These are phyloP conservation scores for Trifolium subterraneum DNA, from an alignment of 306 rosid species.

Conservation along the genomic window DNA sequence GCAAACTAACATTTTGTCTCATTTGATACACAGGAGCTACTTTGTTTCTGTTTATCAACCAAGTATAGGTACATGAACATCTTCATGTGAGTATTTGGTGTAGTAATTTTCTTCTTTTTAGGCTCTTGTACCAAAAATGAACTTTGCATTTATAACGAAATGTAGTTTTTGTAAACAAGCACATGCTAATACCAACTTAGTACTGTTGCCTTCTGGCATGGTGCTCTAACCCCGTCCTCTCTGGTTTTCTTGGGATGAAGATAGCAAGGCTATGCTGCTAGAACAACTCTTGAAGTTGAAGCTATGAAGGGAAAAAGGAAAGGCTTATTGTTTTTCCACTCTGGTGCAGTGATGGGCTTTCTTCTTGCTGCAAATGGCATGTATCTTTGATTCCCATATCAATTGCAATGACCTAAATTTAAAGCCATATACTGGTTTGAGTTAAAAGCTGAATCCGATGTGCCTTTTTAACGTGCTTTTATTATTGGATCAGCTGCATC, in stretches of 20 bases:
- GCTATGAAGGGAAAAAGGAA: conserved; percentile 66
- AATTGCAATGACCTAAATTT: not conserved
- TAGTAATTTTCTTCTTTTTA: conserved; percentile 63
- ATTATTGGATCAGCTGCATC: conserved; percentile 81
- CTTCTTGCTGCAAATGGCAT: conserved; percentile 79
- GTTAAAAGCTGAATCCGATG: not conserved
- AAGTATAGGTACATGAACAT: conserved; percentile 19
- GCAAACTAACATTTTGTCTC: not conserved
- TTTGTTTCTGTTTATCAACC: not conserved
- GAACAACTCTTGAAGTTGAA: conserved; percentile 72
- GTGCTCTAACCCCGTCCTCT: conserved; percentile 68
- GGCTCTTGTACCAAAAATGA: conserved; percentile 71
- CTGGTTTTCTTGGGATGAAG: conserved; percentile 76
- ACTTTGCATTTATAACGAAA: conserved; percentile 67
- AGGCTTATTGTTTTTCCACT: conserved; percentile 64
- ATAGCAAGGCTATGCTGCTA: conserved; percentile 77
- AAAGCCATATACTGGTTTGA: not conserved
- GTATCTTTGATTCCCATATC: conserved; percentile 34
- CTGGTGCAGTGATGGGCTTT: conserved; percentile 77
- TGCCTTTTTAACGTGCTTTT: conserved; percentile 52
- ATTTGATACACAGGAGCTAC: conserved; percentile 61
- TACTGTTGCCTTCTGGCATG: conserved; percentile 71
- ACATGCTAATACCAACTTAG: conserved; percentile 64
- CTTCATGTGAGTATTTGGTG: conserved; percentile 55
- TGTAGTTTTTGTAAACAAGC: conserved; percentile 75